Evolutionary conservation across 2,329 filamentous ascomycete genomes (phyloP), one percentile per base, ranked within the genome.

Genomic region (Exophiala xenobiotica): DNA sequence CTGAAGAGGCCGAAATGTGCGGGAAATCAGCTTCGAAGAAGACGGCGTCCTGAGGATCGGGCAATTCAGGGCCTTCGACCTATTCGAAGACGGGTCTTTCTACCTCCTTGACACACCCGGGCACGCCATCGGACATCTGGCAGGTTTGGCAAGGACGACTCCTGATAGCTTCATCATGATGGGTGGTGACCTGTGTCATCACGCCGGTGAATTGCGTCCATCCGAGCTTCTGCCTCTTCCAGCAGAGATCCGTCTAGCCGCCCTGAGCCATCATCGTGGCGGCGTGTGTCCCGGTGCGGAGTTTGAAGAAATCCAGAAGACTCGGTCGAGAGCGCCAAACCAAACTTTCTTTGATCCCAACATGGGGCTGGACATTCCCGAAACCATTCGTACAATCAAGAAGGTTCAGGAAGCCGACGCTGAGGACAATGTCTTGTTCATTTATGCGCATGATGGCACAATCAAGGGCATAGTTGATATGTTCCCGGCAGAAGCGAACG

Each of bases 151-250:
- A 1, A 65, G 77, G 4, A 74, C 70, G 0, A 66, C 66, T 1
- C 62, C 75, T 58, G 67, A 26, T 63, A 40, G 18, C 7, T 40
- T 40, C 14, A 40, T 40, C 11, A 24, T 40, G 20, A 72, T 78
- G 65, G 76, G 73, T n/a, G 76, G 74, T 12, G 77, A 79, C 59
- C 64, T 68, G 4, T 71, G 67, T 23, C 75, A 78, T 52, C 70
- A 76, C 45, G 63, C 61, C 0, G 65, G 65, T 3, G 54, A 59
- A 7, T 57, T 69, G 14, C 53, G 68, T 11, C 66, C 66, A 2
- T 62, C 59, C 2, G 31, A 54, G 33, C 56, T 61, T 26, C 31
- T 60, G 2, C 64, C 65, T 11, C 50, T 68, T 7, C 64, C 64
- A 6, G 14, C 42, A 26, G 31, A 44, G 6, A 50, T 61, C 33